These are phyloP conservation scores for Epichloe festucae DNA, from an alignment of 2,329 filamentous ascomycete genomes.

Conservation along the genomic window DNA sequence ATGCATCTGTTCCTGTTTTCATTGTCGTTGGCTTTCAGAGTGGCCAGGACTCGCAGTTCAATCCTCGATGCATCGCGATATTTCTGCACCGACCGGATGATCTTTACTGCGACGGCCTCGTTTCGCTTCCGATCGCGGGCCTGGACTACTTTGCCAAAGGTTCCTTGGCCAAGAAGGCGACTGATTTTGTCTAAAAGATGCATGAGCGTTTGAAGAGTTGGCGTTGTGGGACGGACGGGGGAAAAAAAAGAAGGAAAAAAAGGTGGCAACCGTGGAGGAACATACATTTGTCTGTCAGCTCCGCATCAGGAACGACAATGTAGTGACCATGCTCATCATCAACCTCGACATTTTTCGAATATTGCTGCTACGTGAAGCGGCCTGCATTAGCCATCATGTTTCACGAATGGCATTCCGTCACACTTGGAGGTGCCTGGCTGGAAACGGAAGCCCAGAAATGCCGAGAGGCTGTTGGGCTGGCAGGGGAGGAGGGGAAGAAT, in stretches of 20 bases:
- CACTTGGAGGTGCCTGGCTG: not conserved
- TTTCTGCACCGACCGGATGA: constrained; percentile 96
- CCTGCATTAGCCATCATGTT: constrained; percentile 1
- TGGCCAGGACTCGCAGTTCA: constrained; percentile 83
- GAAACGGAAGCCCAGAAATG: not conserved
- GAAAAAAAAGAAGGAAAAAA: not conserved
- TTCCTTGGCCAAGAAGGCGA: constrained; percentile 86
- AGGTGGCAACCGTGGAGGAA: constrained; percentile 11
- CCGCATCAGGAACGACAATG: constrained; percentile 76
- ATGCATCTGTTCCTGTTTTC: constrained; percentile 94
- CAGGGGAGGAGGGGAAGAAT: not conserved
- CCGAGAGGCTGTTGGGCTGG: not conserved
- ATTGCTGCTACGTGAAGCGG: constrained; percentile 16
- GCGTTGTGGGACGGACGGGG: not conserved
- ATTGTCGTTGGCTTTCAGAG: constrained; percentile 79
- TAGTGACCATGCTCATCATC: constrained; percentile 98
- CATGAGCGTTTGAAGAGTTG: constrained; percentile 1
- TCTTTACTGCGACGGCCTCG: constrained; percentile 84
- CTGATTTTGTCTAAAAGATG: constrained; percentile 61
- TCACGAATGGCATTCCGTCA: not conserved
- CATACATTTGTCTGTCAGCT: constrained; percentile 83
- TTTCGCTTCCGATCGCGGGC: constrained; percentile 68
- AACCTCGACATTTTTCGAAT: constrained; percentile 55
- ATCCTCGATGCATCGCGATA: constrained; percentile 94
- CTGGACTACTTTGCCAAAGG: constrained; percentile 96